phyloP scores from a whole-genome alignment of 148 eudicot genomes.

The Arctostaphylos glauca region DNA sequence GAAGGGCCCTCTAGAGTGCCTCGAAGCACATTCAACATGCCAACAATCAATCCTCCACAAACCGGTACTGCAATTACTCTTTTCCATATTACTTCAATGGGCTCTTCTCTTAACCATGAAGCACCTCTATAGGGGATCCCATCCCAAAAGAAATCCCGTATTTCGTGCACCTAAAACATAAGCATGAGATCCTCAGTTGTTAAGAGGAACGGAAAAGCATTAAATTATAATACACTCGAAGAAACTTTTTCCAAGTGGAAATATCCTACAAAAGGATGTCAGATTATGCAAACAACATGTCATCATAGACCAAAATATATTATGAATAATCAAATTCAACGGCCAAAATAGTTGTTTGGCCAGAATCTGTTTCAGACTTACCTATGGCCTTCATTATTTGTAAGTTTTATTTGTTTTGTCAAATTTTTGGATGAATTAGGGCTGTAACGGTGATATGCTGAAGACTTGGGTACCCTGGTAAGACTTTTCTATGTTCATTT shows the following conservation, averaged over 20 bases:
- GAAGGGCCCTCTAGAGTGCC: slow-evolving; percentile 39
- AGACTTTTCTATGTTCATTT: too few species aligned
- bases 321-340: not conserved
- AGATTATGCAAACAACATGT: not conserved
- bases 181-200: slow-evolving; percentile 3
- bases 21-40: slow-evolving; percentile 54
- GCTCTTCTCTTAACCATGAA: slow-evolving; percentile 85
- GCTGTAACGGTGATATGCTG: too few species aligned
- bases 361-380: not conserved
- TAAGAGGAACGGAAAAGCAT: not conserved
- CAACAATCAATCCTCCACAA: slow-evolving; percentile 74
- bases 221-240: not conserved
- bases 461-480: too few species aligned
- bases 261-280: not conserved
- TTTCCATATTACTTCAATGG: slow-evolving; percentile 49
- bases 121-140: slow-evolving; percentile 79
- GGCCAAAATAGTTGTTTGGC: not conserved
- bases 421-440: too few species aligned
- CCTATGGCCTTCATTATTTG: not conserved
- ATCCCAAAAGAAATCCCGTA: slow-evolving; percentile 86
- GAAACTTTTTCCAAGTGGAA: not conserved
- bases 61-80: slow-evolving; percentile 71
- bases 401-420: too few species aligned
- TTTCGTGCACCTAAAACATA: slow-evolving; percentile 67
- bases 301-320: not conserved